Evolutionary conservation across 768 basidiomycete genomes (phyloP).

Genomic region (Serendipita indica): DNA sequence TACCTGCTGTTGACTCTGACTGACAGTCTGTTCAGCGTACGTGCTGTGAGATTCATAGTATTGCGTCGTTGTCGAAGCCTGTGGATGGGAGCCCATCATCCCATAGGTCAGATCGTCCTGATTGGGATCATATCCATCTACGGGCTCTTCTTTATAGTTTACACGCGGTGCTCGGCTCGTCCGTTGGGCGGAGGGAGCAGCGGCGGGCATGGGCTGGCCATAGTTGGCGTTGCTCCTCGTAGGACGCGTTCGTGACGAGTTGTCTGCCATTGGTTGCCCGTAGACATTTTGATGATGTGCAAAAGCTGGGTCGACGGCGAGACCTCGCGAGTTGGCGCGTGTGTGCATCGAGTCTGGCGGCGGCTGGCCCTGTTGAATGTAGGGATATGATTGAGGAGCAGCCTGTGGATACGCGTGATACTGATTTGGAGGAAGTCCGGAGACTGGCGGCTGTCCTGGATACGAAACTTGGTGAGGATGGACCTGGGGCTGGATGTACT

Average conservation of each 20-base stretch:
- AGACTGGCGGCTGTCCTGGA: background rate
- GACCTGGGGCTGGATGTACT: background rate
- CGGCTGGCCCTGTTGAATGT: background rate
- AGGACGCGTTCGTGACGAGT: background rate
- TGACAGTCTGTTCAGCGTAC: background rate
- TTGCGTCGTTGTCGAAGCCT: background rate
- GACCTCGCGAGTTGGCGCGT: background rate
- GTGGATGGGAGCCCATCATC: background rate
- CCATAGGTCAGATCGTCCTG: background rate
- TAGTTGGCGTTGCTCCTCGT: background rate
- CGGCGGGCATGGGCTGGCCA: background rate
- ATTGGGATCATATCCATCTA: background rate
- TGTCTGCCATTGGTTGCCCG: background rate
- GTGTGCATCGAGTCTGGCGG: background rate
- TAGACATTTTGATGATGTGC: background rate
- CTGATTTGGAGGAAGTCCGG: background rate
- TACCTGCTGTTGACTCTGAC: no score
- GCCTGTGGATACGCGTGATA: background rate
- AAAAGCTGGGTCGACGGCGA: slow-evolving; percentile 1
- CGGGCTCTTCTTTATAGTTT: slow-evolving; percentile 5
- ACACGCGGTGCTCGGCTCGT: background rate
- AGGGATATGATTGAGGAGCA: background rate
- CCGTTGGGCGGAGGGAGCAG: background rate
- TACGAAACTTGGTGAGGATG: background rate
- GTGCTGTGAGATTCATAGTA: background rate